Evolutionary conservation across 75 land plant species (phyloP), one percentile per base, ranked within the genome.

Genomic region (Gnetum montanum): DNA sequence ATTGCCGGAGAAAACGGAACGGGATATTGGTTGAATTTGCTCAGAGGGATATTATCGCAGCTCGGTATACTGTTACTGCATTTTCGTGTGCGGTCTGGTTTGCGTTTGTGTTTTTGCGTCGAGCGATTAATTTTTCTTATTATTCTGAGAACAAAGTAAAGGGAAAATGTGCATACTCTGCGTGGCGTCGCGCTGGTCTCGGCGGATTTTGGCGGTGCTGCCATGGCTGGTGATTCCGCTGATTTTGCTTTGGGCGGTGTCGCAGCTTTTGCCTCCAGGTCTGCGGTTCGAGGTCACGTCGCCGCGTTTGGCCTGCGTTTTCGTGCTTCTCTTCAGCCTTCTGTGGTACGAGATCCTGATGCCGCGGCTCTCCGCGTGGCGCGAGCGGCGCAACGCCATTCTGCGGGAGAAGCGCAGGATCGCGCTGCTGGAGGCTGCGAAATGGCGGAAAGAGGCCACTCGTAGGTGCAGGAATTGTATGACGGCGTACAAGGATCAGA

Each of bases 91-190:
- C n/a, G n/a, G n/a, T n/a, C n/a, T n/a, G n/a, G n/a, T n/a, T n/a
- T n/a, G n/a, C n/a, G n/a, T n/a, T n/a, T n/a, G n/a, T n/a, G n/a
- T n/a, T n/a, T n/a, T n/a, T n/a, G n/a, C n/a, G n/a, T n/a, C n/a
- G n/a, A n/a, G n/a, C n/a, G n/a, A n/a, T n/a, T n/a, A n/a, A n/a
- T n/a, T n/a, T n/a, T n/a, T n/a, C n/a, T n/a, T n/a, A n/a, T n/a
- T n/a, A n/a, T n/a, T n/a, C n/a, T n/a, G n/a, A n/a, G 25, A 46
- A 22, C 36, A 52, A 30, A 20, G 61, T 55, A 8, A 56, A 31
- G 59, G 18, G 16, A 87, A 70, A 87, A 91, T 91, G 97, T 91
- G 97, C 69, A 87, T 84, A 78, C 85, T 91, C 28, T 91, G 97
- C 44, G 83, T 76, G 61, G 79, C 79, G 34, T 86, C 91, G 57